phyloP scores from a whole-genome alignment of 2,329 filamentous ascomycete genomes.

The Diaporthe australafricana region DNA sequence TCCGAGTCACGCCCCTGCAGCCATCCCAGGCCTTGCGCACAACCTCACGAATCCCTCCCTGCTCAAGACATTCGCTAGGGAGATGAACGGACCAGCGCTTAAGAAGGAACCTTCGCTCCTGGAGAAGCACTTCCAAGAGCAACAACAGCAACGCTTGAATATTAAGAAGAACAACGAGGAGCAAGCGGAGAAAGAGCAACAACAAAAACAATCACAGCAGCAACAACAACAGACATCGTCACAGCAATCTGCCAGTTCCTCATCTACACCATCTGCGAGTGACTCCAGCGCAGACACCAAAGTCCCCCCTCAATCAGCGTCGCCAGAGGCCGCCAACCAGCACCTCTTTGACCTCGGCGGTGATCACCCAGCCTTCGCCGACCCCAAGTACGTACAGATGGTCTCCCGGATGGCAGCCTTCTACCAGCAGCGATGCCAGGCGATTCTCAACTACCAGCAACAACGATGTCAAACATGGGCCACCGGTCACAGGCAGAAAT shows the following conservation, averaged over 20 bases:
- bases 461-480: conserved; percentile 62
- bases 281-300: conserved; percentile 33
- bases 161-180: conserved; percentile 13
- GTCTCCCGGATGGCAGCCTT: conserved; percentile 60
- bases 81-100: conserved; percentile 37
- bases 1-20: conserved; percentile 27
- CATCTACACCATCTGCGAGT: conserved; percentile 30
- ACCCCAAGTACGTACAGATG: conserved; percentile 58
- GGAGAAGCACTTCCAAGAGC: conserved; percentile 35
- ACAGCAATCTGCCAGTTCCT: conserved; percentile 23
- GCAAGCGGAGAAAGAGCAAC: conserved; percentile 29
- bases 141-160: conserved; percentile 28
- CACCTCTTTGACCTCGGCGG: conserved; percentile 23
- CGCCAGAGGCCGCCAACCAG: conserved; percentile 25
- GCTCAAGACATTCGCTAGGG: conserved; percentile 41
- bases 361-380: conserved; percentile 39
- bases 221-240: conserved; percentile 16
- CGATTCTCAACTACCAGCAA: conserved; percentile 59
- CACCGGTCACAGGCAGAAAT: conserved; percentile 57
- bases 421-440: conserved; percentile 61
- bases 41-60: conserved; percentile 36
- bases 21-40: conserved; percentile 14
- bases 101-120: conserved; percentile 36
- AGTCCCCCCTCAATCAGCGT: conserved; percentile 24
- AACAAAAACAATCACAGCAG: conserved; percentile 33